Percentiles rank a stretch among this genome's conserved stretches.
These are phyloP conservation scores for Cladosporium sp. DNA, from an alignment of 2,329 filamentous ascomycete species.

Conservation along the genomic window DNA sequence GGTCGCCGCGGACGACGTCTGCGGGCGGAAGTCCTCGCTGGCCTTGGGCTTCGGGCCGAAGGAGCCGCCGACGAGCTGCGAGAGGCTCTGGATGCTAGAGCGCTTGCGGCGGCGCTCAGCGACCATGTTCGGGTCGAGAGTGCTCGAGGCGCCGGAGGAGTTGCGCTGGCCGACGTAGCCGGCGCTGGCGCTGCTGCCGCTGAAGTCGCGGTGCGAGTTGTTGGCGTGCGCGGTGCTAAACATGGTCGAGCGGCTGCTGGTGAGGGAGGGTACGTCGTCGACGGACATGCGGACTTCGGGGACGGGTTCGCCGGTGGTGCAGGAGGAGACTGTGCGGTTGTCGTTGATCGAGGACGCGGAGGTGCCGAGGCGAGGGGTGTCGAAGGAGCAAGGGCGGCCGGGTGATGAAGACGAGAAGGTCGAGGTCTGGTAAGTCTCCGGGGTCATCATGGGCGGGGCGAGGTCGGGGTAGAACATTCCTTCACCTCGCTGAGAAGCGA, in stretches of 20 bases:
- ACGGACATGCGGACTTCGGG: conserved; percentile 65
- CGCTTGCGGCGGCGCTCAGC: conserved; percentile 59
- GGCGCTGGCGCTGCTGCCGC: conserved; percentile 22
- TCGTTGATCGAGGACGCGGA: conserved; percentile 67
- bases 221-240: conserved; percentile 56
- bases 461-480: conserved; percentile 8
- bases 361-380: conserved; percentile 66
- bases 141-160: conserved; percentile 36
- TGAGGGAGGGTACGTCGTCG: conserved; percentile 67
- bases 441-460: conserved; percentile 49
- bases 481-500: conserved; percentile 30
- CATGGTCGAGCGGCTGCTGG: conserved; percentile 72
- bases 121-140: conserved; percentile 27
- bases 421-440: conserved; percentile 55
- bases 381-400: conserved; percentile 59
- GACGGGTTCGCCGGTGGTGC: conserved; percentile 66
- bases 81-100: conserved; percentile 70
- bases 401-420: conserved; percentile 53
- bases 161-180: conserved; percentile 26
- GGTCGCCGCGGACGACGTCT: conserved; percentile 46
- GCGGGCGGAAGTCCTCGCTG: conserved; percentile 29
- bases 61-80: conserved; percentile 66
- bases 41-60: conserved; percentile 43
- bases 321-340: conserved; percentile 63
- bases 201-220: conserved; percentile 28